These are phyloP conservation scores for Diaporthe citri DNA, from an alignment of 2,329 filamentous ascomycete genomes.

Conservation along the genomic window DNA sequence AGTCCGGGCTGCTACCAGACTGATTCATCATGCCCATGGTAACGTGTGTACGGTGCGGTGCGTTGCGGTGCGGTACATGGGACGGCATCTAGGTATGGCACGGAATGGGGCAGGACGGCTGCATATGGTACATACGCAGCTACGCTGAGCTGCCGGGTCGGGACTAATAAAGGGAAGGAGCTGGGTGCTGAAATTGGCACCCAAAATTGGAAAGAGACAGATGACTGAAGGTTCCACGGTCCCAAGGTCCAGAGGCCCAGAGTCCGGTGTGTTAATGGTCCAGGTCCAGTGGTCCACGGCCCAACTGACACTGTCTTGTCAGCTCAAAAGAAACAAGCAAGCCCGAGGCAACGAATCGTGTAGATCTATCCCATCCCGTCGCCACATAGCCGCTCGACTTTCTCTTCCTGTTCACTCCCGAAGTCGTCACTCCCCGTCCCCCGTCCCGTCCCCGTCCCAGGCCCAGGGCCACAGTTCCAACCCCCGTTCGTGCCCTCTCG, in stretches of 20 bases:
- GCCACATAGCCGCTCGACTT: constrained; percentile 20
- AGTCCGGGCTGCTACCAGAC: not conserved
- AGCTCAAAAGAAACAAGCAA: constrained; percentile 13
- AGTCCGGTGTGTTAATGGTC: not conserved
- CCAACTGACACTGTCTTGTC: constrained; percentile 20
- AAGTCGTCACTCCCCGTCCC: constrained; percentile 1
- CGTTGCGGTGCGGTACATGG: not conserved
- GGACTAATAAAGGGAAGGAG: constrained; percentile 29
- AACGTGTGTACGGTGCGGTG: not conserved
- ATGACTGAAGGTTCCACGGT: constrained; percentile 22
- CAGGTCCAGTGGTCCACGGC: not conserved
- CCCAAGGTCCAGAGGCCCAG: not conserved
- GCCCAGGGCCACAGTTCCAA: not conserved
- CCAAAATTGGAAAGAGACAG: constrained; percentile 27
- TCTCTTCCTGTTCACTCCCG: constrained; percentile 25
- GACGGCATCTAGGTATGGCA: not conserved
- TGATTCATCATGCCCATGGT: not conserved
- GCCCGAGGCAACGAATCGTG: constrained; percentile 16
- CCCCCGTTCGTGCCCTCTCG: constrained; percentile 2
- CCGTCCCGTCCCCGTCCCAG: constrained; percentile 18
- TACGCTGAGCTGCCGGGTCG: constrained; percentile 15
- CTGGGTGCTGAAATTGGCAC: constrained; percentile 25
- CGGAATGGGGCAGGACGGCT: constrained; percentile 3
- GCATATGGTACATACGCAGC: not conserved
- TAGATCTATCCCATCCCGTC: constrained; percentile 28